Base-by-base conservation (phyloP, 2,329 filamentous ascomycete genomes). In the Penicillium brasilianum region DNA sequence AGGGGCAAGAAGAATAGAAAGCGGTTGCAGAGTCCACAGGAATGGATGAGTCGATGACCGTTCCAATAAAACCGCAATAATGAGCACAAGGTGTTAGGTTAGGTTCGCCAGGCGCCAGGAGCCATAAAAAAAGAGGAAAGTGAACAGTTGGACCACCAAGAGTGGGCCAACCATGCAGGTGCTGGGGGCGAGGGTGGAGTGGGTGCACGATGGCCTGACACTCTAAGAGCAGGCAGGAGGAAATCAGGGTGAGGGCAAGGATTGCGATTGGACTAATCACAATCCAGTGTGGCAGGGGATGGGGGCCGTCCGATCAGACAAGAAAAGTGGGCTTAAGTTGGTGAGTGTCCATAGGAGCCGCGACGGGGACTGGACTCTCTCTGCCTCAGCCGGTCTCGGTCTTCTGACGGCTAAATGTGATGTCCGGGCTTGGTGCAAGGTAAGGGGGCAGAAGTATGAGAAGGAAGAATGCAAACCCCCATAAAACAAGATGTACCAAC, bases 161-260 rank as follows among this genome's bases (percentile, higher is more conserved):
- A 61, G 65, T 65, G 66, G 65, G 62, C 71, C 71, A 73, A 74
- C 72, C 64, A 71, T 69, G 71, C 69, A 65, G 61, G 65, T 65
- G 67, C 66, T 62, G 67, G 66, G 25, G 46, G 69, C 61, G 63
- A 52, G 64, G 62, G 70, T 73, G 69, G 70, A 69, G 57, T 67
- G 61, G 63, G 65, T 55, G 65, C 62, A 72, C 63, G 66, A 72
- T 73, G 71, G 70, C 66, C 69, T 73, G 71, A 72, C 62, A 65
- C 20, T 50, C 61, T 67, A 60, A 55, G 57, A 63, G 60, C 61
- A 64, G 57, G n/a, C n/a, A n/a, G 62, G 55, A 59, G 54, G 52
- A 56, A 60, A 61, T 60, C 57, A 67, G 59, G 53, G 53, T 55
- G 63, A 66, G 51, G 57, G 65, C 64, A 48, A 36, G 52, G 54